Conservation (phyloP, 805 yeast species). For the Wickerhamomyces mucosus region DNA sequence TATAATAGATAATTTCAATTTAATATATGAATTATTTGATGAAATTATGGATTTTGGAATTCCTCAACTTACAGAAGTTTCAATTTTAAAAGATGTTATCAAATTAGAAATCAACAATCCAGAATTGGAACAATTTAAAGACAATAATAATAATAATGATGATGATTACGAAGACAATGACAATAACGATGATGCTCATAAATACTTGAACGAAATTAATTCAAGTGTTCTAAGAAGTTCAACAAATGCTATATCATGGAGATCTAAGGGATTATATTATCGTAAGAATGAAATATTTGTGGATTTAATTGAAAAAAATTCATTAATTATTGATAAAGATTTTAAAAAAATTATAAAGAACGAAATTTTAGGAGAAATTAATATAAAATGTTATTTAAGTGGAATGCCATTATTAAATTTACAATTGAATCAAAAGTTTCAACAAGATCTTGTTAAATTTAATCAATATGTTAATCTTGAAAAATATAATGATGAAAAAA, state of each 20-base stretch:
- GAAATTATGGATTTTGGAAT: constrained; percentile 86
- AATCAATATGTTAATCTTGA: constrained; percentile 83
- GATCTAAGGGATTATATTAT: constrained; percentile 84
- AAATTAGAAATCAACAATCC: constrained; percentile 35
- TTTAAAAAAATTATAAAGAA: constrained; percentile 50
- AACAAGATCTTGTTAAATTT: constrained; percentile 44
- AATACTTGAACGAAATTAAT: constrained; percentile 30
- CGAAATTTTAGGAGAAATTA: constrained; percentile 62
- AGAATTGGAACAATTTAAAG: background rate
- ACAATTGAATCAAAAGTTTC: constrained; percentile 34
- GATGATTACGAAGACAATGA: constrained; percentile 4
- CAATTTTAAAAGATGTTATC: constrained; percentile 69
- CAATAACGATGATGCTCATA: constrained; percentile 7
- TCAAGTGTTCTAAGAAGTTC: constrained; percentile 69
- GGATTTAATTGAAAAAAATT: constrained; percentile 71
- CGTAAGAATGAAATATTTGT: constrained; percentile 85
- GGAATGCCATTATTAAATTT: constrained; percentile 85
- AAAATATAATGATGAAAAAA: constrained; percentile 36
- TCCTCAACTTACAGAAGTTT: constrained; percentile 77
- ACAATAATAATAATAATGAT: constrained; percentile 2
- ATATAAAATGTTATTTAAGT: constrained; percentile 65
- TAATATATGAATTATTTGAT: constrained; percentile 76
- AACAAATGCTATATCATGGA: constrained; percentile 78
- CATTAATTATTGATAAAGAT: constrained; percentile 52
- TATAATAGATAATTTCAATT: constrained; percentile 60